Conservation (phyloP, 768 basidiomycete genomes). For the Pholiota microspora region DNA sequence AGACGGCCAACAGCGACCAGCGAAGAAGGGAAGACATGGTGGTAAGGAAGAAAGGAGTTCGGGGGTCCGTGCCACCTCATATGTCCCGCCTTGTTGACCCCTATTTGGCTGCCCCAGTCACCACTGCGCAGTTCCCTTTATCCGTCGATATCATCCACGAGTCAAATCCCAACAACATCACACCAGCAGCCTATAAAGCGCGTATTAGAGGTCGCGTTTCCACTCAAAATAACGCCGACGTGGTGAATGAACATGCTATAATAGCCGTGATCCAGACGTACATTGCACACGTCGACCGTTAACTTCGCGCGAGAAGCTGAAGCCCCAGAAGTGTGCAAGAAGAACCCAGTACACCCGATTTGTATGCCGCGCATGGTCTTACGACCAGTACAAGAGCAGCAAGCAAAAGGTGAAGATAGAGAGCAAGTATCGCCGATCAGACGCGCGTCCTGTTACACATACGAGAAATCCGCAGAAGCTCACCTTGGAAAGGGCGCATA, state of each 20-base stretch:
- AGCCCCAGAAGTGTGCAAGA: too few species aligned
- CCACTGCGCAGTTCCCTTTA: conserved; percentile 5
- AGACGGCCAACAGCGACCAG: conserved; percentile 42
- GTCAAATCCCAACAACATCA: not conserved
- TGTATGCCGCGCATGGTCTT: too few species aligned
- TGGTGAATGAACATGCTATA: not conserved
- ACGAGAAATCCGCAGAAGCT: too few species aligned
- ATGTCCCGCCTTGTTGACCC: conserved; percentile 25
- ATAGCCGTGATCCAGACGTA: not conserved
- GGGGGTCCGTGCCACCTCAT: conserved; percentile 21
- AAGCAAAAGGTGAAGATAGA: too few species aligned
- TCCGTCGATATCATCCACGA: not conserved
- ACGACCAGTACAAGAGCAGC: too few species aligned
- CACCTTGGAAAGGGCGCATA: too few species aligned
- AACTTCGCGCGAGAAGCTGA: too few species aligned
- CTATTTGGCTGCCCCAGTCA: conserved; percentile 26
- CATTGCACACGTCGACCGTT: too few species aligned
- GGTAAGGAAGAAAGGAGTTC: conserved; percentile 24
- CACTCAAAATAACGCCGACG: not conserved
- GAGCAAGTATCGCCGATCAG: too few species aligned
- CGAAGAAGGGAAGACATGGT: conserved; percentile 43
- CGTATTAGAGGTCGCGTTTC: not conserved
- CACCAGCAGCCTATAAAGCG: not conserved
- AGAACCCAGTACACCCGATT: too few species aligned
- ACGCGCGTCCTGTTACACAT: too few species aligned